These are phyloP conservation scores for Erodium texanum DNA, from an alignment of 441 rosid species.

Conservation along the genomic window DNA sequence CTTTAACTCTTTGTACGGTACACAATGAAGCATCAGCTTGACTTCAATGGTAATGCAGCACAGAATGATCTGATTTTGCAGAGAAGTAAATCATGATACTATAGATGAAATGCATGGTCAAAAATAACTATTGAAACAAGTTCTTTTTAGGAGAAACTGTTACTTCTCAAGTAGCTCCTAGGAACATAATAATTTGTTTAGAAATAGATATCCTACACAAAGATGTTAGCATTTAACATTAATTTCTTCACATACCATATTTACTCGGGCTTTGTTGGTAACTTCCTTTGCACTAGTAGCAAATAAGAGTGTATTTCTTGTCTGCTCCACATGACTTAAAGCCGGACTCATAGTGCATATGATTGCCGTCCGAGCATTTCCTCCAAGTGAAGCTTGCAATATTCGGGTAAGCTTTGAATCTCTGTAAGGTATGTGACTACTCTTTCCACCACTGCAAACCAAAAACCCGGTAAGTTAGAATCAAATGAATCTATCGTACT, in stretches of 20 bases:
- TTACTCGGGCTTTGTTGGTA: constrained; percentile 92
- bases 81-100: too few relatives aligned
- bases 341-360: constrained; percentile 97
- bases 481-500: not conserved
- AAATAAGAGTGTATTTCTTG: constrained; percentile 86
- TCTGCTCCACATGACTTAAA: constrained; percentile 75
- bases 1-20: not conserved
- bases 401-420: constrained; percentile 98
- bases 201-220: not conserved
- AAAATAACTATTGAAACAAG: too few relatives aligned
- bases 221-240: constrained; percentile 2
- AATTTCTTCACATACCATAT: constrained; percentile 42
- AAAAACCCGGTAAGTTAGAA: not conserved
- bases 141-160: not conserved
- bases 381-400: constrained; percentile 94
- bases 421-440: constrained; percentile 90
- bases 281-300: constrained; percentile 99
- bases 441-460: constrained; percentile 73
- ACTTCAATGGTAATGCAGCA: not conserved
- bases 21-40: not conserved
- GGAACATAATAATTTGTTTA: not conserved
- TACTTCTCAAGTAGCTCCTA: not conserved
- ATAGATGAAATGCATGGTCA: too few relatives aligned
- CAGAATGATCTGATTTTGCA: too few relatives aligned
- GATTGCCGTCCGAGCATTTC: constrained; percentile 97